These are phyloP conservation scores for Primulina tabacum DNA, from an alignment of 257 asterid genomes.

Conservation along the genomic window DNA sequence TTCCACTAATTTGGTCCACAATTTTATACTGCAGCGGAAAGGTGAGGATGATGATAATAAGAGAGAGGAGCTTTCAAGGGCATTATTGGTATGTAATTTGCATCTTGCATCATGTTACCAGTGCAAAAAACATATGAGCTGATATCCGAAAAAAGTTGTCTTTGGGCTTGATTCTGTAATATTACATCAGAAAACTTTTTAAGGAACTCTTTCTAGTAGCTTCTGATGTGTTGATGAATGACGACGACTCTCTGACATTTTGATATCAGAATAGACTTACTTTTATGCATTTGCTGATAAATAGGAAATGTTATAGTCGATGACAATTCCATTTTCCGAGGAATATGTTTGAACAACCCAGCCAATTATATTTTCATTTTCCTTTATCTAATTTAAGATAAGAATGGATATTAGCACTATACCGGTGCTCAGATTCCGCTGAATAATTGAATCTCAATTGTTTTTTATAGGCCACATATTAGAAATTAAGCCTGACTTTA, in stretches of 20 bases:
- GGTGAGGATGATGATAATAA: conserved; percentile 60
- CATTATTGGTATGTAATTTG: conserved; percentile 69
- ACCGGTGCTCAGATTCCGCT: conserved; percentile 7
- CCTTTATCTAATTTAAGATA: not conserved
- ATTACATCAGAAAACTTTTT: conserved; percentile 18
- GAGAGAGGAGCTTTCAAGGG: conserved; percentile 78
- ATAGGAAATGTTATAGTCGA: conserved; percentile 18
- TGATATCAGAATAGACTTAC: not conserved
- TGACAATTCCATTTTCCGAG: conserved; percentile 15
- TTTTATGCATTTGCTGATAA: conserved; percentile 16
- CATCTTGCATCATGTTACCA: conserved; percentile 17
- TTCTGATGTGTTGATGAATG: conserved; percentile 5
- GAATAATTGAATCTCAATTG: conserved; percentile 7
- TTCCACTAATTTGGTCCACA: conserved; percentile 31
- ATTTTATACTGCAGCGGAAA: conserved; percentile 50
- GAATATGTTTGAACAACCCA: conserved; percentile 17
- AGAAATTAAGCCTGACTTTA: not conserved
- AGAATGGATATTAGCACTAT: not conserved
- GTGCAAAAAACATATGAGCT: conserved; percentile 20
- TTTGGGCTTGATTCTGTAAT: conserved; percentile 22
- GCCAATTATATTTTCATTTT: conserved; percentile 5
- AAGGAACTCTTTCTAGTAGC: conserved; percentile 6
- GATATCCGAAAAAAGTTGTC: conserved; percentile 5
- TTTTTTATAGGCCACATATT: not conserved
- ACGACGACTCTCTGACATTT: not conserved